Evolutionary conservation across 1,284 basidiomycete genomes (phyloP), one percentile per base, ranked within the genome.

Genomic region (Omphalotus olearius): DNA sequence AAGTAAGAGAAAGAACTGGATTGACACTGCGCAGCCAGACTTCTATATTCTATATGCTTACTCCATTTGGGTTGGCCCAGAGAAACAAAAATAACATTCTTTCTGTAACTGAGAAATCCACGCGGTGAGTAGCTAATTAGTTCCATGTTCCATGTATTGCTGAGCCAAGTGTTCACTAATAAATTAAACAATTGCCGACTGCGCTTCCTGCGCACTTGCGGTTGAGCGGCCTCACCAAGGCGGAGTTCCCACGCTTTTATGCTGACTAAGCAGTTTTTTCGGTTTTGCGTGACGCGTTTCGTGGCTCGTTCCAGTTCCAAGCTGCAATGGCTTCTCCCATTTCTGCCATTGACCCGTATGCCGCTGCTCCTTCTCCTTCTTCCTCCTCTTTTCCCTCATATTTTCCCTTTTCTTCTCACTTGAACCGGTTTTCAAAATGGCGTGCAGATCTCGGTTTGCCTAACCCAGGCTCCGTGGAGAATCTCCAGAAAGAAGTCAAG

Each of bases 391-490:
- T 38, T 16, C 50, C 58, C 46, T 53, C 54, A 20, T 48, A 53
- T 37, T 26, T 47, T 41, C 51, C 53, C 26, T 52, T 57, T 26
- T 61, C 75, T 41, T 73, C 73, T 16, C 83, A 80, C 26, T 88
- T 85, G 66, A 75, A 79, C 62, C 81, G 85, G 55, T 85, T 93
- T 69, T 76, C 85, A 57, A 71, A 80, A 70, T 94, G 91, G 91
- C 83, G 91, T 61, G 76, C 79, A 62, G 78, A 82, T 58, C 77
- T 94, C 59, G 89, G 85, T 45, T 75, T 97, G 51, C 81, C 89
- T 49, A 89, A 91, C 70, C 94, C 94, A 20, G 94, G 94, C 55
- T 87, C 89, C 25, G 85, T 88, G 28, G 94, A 98, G 79, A 90
- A 88, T 66, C 76, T 97, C 59, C 87, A 89, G 62, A 91, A 91